phyloP scores from a whole-genome alignment of 2,329 filamentous ascomycete genomes.

The Fusarium armeniacum region DNA sequence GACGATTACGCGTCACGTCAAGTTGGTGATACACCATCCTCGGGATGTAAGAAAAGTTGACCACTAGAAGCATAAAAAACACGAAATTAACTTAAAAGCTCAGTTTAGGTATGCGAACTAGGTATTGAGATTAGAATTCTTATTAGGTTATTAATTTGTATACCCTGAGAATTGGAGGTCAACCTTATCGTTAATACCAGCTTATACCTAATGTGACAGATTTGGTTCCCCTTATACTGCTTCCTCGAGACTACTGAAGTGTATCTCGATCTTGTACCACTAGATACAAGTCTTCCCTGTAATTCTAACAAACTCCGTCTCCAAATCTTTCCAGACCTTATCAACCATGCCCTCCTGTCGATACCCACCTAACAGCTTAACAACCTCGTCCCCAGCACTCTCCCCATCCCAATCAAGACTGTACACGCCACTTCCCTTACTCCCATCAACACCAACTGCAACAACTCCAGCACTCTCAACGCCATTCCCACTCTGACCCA shows the following conservation, averaged over 20 bases:
- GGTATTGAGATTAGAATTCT: no score
- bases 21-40: not conserved
- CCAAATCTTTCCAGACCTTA: constrained; percentile 44
- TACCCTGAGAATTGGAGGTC: no score
- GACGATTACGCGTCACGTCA: no score
- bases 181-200: no score
- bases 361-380: constrained; percentile 36
- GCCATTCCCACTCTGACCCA: not conserved
- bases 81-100: no score
- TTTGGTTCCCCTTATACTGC: not conserved
- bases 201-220: no score
- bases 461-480: constrained; percentile 9
- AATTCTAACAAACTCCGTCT: constrained; percentile 45
- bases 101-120: no score
- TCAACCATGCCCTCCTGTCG: constrained; percentile 40
- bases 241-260: no score
- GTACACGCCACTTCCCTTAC: constrained; percentile 45
- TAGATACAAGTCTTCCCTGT: constrained; percentile 18
- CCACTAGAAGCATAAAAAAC: no score
- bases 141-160: no score
- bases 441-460: constrained; percentile 41
- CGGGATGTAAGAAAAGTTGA: no score
- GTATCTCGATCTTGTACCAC: not conserved
- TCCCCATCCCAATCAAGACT: constrained; percentile 46
- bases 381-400: constrained; percentile 29